Percentiles rank a stretch among this genome's conserved stretches.
Conservation (phyloP, 768 basidiomycete species). For the Gymnopilus dilepis region DNA sequence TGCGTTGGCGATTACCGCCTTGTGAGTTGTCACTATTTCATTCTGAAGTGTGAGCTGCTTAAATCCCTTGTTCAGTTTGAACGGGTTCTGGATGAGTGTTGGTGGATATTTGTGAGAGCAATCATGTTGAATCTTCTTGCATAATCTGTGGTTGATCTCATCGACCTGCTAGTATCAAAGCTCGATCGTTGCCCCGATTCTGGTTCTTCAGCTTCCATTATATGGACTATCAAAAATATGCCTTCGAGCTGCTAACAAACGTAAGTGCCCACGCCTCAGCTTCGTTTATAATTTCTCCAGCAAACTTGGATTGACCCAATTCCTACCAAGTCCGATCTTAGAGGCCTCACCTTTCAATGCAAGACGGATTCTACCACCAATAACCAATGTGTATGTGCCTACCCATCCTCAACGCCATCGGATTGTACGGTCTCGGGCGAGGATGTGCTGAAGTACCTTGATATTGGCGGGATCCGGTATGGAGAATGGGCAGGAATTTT, state of each 20-base stretch:
- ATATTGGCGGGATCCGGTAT: constrained; percentile 48
- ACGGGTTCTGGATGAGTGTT: constrained; percentile 66
- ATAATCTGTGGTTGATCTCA: neutral
- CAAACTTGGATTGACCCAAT: constrained; percentile 25
- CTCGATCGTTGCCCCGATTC: constrained; percentile 57
- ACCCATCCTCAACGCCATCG: constrained; percentile 49
- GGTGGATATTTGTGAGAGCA: constrained; percentile 51
- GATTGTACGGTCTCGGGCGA: constrained; percentile 53
- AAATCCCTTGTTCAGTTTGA: constrained; percentile 33
- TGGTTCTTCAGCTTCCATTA: constrained; percentile 64
- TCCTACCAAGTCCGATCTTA: constrained; percentile 49
- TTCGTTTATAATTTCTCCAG: neutral
- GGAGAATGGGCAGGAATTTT: constrained; percentile 51
- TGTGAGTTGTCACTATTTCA: constrained; percentile 30
- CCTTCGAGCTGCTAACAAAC: constrained; percentile 43
- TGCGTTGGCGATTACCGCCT: constrained; percentile 57
- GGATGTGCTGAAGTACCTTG: constrained; percentile 55
- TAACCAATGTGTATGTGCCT: constrained; percentile 51
- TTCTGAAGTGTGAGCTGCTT: neutral
- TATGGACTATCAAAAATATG: constrained; percentile 58
- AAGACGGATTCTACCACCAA: constrained; percentile 34
- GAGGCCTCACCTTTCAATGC: constrained; percentile 51
- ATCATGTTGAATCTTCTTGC: constrained; percentile 15
- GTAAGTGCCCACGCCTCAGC: constrained; percentile 26
- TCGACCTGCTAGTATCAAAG: constrained; percentile 56